Base-by-base conservation (phyloP, 495 filamentous ascomycete genomes). In the Penicillium daleae region DNA sequence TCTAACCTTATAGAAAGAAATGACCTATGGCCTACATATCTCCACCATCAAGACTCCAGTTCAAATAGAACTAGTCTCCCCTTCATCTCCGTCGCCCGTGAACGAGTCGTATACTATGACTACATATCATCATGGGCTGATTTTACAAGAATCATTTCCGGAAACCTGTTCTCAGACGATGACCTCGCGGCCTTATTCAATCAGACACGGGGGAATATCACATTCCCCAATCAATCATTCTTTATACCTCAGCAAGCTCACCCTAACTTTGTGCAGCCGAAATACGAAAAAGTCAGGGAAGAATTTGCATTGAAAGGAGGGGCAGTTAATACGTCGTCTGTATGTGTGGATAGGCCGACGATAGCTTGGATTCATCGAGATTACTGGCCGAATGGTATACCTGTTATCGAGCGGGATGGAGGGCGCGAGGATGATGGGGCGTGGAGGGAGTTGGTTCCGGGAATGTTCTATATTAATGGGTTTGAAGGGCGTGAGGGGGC, bases 361-460 rank as follows among this genome's bases (percentile, higher is more conserved):
- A 27, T 50, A 29, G 26, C 29, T 12, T 54, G 51, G 51, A 35
- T 35, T 54, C 29, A 54, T 33, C 51, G 51, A 22, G 29, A 54
- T 35, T 54, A 54, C 29, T 54, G 51, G 51, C 51, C 51, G 17
- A 54, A 54, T 35, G 51, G 51, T 0, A 1, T 54, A 9, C 51
- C 51, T 26, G 51, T 32, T 8, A 35, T 54, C 12, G 13, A 12
- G 9, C n/a, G 1, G 1, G 32, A 12, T 35, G 29, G 51, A 4
- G 15, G 13, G 17, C 29, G 4, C 6, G 31, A 1, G 9, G 31
- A 35, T 35, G 6, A 54, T 32, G 13, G 32, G 4, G 8, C 13
- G 3, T 12, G 50, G 50, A 52, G 22, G 26, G 51, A 54, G 51
- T 35, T 54, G 29, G n/a, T n/a, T 10, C 51, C 51, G 29, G 32